Conservation (phyloP, 805 yeast genomes). For the Candida fluviatilis region DNA sequence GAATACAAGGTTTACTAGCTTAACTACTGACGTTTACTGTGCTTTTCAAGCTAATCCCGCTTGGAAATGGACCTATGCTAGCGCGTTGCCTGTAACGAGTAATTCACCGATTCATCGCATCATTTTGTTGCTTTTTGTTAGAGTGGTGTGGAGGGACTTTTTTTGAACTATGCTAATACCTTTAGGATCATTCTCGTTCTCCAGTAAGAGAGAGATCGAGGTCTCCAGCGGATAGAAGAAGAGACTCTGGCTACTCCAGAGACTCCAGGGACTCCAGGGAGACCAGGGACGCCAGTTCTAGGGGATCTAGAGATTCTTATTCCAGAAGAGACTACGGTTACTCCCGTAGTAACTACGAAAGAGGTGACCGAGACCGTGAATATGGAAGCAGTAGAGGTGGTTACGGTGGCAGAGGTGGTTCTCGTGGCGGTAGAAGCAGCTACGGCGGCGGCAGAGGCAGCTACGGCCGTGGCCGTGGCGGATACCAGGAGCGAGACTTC, state of each 20-base stretch:
- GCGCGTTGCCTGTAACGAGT: background rate
- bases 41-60: too few relatives aligned
- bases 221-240: conserved; percentile 32
- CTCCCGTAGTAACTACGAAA: conserved; percentile 20
- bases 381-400: conserved; percentile 21
- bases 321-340: conserved; percentile 29
- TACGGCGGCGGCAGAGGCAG: conserved; percentile 12
- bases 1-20: too few relatives aligned
- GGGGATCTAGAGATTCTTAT: conserved; percentile 6
- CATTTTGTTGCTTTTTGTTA: background rate
- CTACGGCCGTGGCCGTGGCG: conserved; percentile 13
- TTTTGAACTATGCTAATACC: conserved; percentile 18
- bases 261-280: conserved; percentile 13
- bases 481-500: conserved; percentile 10
- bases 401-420: conserved; percentile 15
- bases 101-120: conserved; percentile 4
- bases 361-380: conserved; percentile 15
- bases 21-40: too few relatives aligned
- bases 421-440: conserved; percentile 19
- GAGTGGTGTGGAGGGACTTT: background rate
- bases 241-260: conserved; percentile 6
- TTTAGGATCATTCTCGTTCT: conserved; percentile 30
- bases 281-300: conserved; percentile 7
- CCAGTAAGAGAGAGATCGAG: conserved; percentile 32
- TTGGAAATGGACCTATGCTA: conserved; percentile 2